Evolutionary conservation across 169 alveolate species (phyloP).

Genomic region (Cryptosporidium andersoni): DNA sequence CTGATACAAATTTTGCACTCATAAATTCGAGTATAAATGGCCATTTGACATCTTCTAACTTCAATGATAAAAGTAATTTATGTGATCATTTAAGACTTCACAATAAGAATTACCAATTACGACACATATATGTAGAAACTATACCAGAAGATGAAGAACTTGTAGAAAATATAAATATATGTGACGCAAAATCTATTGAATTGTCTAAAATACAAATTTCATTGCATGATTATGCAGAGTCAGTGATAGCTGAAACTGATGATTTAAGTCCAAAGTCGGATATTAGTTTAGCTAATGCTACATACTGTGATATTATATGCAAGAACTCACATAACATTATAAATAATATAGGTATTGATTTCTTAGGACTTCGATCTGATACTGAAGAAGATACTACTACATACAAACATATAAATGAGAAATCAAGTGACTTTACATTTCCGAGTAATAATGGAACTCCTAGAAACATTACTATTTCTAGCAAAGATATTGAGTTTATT

Average conservation of each 20-base stretch:
- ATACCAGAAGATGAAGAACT: constrained; percentile 69
- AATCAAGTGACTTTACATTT: neutral
- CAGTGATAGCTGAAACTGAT: constrained; percentile 21
- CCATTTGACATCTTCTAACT: neutral
- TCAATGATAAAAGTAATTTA: neutral
- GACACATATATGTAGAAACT: constrained; percentile 15
- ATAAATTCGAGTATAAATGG: neutral
- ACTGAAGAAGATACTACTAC: too few relatives aligned
- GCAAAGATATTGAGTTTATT: neutral
- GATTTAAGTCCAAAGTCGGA: constrained; percentile 66
- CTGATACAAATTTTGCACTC: neutral
- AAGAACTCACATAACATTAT: constrained; percentile 3
- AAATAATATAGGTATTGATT: constrained; percentile 33
- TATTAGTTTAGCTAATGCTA: constrained; percentile 9
- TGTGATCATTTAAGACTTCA: neutral
- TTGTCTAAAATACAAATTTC: too few relatives aligned
- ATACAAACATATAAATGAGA: too few relatives aligned
- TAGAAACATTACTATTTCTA: too few relatives aligned
- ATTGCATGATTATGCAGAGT: neutral
- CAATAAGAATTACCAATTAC: neutral
- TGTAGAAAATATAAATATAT: constrained; percentile 33
- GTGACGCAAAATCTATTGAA: neutral
- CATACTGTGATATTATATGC: neutral
- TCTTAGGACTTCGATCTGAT: constrained; percentile 12
- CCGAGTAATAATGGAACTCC: neutral